These are phyloP conservation scores for Ascochyta clinopodiicola DNA, from an alignment of 2,329 filamentous ascomycete species.

Conservation along the genomic window DNA sequence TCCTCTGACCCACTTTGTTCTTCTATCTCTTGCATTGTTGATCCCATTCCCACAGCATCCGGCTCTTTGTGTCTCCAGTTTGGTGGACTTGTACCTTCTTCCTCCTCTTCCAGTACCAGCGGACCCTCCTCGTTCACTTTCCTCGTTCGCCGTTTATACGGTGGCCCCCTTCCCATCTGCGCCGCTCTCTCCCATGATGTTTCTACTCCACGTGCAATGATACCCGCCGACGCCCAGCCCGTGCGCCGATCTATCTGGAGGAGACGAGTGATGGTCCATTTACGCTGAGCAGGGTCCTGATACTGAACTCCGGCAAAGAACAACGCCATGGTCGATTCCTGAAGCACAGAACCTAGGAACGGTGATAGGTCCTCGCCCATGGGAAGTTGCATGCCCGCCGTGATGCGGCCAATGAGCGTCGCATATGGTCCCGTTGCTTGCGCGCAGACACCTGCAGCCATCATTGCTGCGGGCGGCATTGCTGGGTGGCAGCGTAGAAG, in stretches of 20 bases:
- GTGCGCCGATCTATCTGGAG: constrained; percentile 79
- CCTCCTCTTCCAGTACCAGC: constrained; percentile 26
- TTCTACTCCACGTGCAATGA: constrained; percentile 86
- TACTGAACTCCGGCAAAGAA: constrained; percentile 90
- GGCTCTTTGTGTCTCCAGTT: constrained; percentile 20
- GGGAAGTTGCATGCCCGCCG: constrained; percentile 68
- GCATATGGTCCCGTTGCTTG: constrained; percentile 73
- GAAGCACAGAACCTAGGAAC: constrained; percentile 78
- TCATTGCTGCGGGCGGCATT: constrained; percentile 91
- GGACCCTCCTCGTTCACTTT: constrained; percentile 29
- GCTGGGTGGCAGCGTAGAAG: constrained; percentile 82
- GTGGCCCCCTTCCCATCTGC: constrained; percentile 75
- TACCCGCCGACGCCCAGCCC: constrained; percentile 83
- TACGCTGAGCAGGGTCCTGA: constrained; percentile 72
- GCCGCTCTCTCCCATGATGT: constrained; percentile 80
- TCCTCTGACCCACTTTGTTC: constrained; percentile 23
- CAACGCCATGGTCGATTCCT: constrained; percentile 80
- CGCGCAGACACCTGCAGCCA: constrained; percentile 81
- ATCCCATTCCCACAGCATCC: constrained; percentile 16
- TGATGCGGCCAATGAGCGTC: constrained; percentile 78
- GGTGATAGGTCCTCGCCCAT: constrained; percentile 66
- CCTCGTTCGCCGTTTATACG: constrained; percentile 59
- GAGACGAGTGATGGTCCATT: constrained; percentile 77
- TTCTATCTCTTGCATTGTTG: constrained; percentile 8
- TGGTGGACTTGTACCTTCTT: background rate